Base-by-base conservation (phyloP, 164 flowering plant species). In the Dillenia suffruticosa region DNA sequence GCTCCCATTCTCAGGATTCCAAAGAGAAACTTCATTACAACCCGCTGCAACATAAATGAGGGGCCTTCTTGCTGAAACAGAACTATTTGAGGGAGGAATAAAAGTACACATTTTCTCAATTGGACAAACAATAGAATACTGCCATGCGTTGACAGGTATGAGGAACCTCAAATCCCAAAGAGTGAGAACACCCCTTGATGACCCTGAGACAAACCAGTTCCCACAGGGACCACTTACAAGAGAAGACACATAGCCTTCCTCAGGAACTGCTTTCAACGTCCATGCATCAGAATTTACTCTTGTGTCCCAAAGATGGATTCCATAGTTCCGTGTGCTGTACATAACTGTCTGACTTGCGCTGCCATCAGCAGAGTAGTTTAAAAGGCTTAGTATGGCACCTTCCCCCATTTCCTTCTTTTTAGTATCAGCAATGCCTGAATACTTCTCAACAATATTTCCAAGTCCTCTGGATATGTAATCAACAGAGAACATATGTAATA, bases 1-100 rank as follows among this genome's bases (percentile, higher is more conserved):
- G 76, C 96, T 89, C 65, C 97, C 95, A 71, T 84, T 88, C 78
- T 95, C 99, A 26, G 99, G 97, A 83, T 95, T 90, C 99, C 97
- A 92, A 15, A 95, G 87, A 32, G 97, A 85, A 68, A 92, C 91
- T 76, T 89, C 99, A 80, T 95, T 88, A 70, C 87, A 84, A 49
- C 99, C 97, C 9, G 97, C 97, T 72, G 97, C 96, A 67, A 90
- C 95, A 88, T 92, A 95, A 61, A 95, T 84, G 64, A 92, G 84
- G 56, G 97, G 99, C 74, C 96, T 79, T 46, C 74, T 66, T 32
- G 77, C 64, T 63, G 96, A 82, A 14, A 78, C 57, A 14, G 96
- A 68, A 2, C 80, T 64, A 67, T 70, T 80, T 51, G 84, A 61
- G 68, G 88, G 86, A 64, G 92, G 93, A 70, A 88, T 70, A 67